A percentile compares a stretch with the other conserved stretches of the same genome.
phyloP scores from a whole-genome alignment of 2,329 filamentous ascomycete species.

The Trichoderma semiorbis region DNA sequence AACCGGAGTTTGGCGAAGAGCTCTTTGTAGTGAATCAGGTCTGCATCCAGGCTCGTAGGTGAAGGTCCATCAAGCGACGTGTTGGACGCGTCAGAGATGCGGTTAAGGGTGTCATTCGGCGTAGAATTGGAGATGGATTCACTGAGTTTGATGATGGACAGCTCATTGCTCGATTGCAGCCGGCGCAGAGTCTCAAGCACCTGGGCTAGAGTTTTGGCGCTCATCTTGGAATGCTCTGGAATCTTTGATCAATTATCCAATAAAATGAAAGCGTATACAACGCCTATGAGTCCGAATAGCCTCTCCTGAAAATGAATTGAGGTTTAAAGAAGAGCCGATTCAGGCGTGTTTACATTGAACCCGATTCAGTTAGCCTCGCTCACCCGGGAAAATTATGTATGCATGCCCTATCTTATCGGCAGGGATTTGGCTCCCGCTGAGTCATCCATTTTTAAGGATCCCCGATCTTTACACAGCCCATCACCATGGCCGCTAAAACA shows the following conservation, averaged over 20 bases:
- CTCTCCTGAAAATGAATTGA: not conserved
- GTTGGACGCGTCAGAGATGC: conserved; percentile 70
- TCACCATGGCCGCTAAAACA: not conserved
- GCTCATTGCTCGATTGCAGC: conserved; percentile 55
- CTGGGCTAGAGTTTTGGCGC: conserved; percentile 33
- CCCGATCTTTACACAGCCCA: not conserved
- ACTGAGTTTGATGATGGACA: conserved; percentile 74
- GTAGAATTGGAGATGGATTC: conserved; percentile 64
- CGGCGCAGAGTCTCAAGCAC: conserved; percentile 49
- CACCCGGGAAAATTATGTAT: not conserved
- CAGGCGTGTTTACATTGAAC: conserved; percentile 40
- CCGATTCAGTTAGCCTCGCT: conserved; percentile 26
- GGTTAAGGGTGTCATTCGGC: conserved; percentile 40
- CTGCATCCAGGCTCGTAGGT: conserved; percentile 74
- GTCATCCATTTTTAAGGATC: not conserved
- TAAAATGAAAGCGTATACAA: not conserved
- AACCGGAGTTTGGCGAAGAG: conserved; percentile 95
- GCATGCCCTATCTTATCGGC: conserved; percentile 6
- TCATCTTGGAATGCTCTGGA: conserved; percentile 26
- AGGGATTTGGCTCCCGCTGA: not conserved
- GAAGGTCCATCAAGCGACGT: conserved; percentile 63
- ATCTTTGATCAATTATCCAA: not conserved
- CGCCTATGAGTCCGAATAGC: not conserved
- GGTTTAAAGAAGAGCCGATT: not conserved
- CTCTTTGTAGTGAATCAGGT: conserved; percentile 88